A percentile compares a stretch with the other conserved stretches of the same genome.
Evolutionary conservation across 345 rosid genomes (phyloP).

Genomic region (Angophora floribunda): DNA sequence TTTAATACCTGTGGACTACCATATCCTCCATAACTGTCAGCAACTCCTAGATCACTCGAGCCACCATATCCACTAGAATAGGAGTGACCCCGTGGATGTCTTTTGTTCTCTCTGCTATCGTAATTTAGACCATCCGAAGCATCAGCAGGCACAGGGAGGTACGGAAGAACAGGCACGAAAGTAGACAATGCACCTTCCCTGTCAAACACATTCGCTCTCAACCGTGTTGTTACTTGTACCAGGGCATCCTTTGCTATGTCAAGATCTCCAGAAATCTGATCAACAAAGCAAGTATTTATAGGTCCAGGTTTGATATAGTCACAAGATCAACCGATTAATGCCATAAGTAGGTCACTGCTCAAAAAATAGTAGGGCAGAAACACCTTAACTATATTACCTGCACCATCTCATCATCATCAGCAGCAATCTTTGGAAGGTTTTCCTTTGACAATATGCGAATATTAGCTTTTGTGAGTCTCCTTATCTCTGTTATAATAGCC

Average conservation of each 20-base stretch:
- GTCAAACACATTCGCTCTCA: slow-evolving; percentile 86
- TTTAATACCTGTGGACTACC: slow-evolving; percentile 55
- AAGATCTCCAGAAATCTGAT: slow-evolving; percentile 88
- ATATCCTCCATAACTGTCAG: slow-evolving; percentile 67
- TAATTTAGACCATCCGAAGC: slow-evolving; percentile 37
- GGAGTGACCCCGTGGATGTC: slow-evolving; percentile 61
- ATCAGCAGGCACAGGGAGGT: slow-evolving; percentile 72
- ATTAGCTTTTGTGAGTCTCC: slow-evolving; percentile 81
- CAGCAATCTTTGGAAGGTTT: slow-evolving; percentile 79
- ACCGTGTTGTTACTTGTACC: slow-evolving; percentile 59
- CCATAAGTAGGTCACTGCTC: not conserved
- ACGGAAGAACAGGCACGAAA: slow-evolving; percentile 79
- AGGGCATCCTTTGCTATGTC: slow-evolving; percentile 97
- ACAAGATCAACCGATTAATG: not conserved
- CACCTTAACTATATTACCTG: slow-evolving; percentile 41
- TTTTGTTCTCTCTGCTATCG: slow-evolving; percentile 73
- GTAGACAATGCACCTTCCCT: slow-evolving; percentile 79
- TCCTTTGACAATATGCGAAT: slow-evolving; percentile 89
- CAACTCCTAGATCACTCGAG: slow-evolving; percentile 43
- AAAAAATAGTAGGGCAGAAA: not conserved
- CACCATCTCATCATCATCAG: slow-evolving; percentile 94
- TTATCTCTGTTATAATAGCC: slow-evolving; percentile 81
- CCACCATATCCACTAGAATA: slow-evolving; percentile 67
- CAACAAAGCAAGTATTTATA: not conserved
- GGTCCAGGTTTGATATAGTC: not conserved